These are phyloP conservation scores for Combretum micranthum DNA, from an alignment of 345 rosid genomes.

Conservation along the genomic window DNA sequence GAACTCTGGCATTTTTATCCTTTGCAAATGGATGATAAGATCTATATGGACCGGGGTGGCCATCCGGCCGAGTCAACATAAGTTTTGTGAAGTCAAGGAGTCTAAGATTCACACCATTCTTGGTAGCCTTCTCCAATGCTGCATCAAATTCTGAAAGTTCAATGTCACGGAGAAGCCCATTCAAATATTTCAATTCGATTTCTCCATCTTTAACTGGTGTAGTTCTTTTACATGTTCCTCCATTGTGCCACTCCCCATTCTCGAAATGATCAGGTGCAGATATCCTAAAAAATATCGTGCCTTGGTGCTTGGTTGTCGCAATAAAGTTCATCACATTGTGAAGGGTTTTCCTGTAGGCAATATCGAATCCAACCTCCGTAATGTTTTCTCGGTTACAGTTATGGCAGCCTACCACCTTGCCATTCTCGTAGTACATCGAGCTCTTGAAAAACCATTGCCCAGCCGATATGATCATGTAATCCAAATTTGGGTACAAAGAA, in stretches of 20 bases:
- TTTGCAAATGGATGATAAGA: constrained; percentile 56
- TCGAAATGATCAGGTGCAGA: no score
- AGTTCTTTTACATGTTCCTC: constrained; percentile 57
- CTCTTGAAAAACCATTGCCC: constrained; percentile 97
- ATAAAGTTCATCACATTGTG: no score
- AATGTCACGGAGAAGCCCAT: constrained; percentile 47
- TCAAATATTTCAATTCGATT: constrained; percentile 43
- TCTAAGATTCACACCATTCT: no score
- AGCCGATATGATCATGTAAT: constrained; percentile 70
- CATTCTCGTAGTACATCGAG: constrained; percentile 70
- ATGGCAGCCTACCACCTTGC: constrained; percentile 64
- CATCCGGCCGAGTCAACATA: constrained; percentile 74
- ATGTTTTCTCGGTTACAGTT: constrained; percentile 54
- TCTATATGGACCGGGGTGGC: constrained; percentile 94
- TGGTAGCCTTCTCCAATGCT: no score
- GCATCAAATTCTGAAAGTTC: constrained; percentile 58
- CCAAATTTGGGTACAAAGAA: constrained; percentile 47
- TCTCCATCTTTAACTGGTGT: constrained; percentile 68
- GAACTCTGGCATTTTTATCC: no score
- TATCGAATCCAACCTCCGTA: constrained; percentile 63
- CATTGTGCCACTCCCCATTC: constrained; percentile 90
- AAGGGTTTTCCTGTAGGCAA: no score
- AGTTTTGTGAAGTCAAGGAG: no score
- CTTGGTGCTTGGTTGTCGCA: no score
- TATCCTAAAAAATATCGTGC: no score